Conservation (phyloP, 2,329 filamentous ascomycete species). For the Cadophora sp. region DNA sequence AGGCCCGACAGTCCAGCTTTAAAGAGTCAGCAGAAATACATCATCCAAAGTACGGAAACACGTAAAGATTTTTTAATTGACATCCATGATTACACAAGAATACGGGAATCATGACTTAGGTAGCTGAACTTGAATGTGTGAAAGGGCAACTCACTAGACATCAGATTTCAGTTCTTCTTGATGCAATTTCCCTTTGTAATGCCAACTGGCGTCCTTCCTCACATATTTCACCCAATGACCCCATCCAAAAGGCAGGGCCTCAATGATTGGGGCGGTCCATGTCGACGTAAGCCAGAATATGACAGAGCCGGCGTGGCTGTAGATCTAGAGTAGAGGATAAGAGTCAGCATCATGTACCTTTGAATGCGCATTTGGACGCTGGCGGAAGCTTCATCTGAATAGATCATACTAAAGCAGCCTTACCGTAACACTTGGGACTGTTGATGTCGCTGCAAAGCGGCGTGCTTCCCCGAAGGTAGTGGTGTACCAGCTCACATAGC, state of each 20-base stretch:
- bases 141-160: constrained; percentile 19
- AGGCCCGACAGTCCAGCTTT: constrained; percentile 25
- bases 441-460: constrained; percentile 20
- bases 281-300: constrained; percentile 28
- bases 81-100: background rate
- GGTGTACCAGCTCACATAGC: constrained; percentile 9
- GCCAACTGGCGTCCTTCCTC: constrained; percentile 27
- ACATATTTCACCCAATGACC: constrained; percentile 29
- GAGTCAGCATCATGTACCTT: too few species aligned
- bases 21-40: background rate
- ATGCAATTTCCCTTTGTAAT: constrained; percentile 24
- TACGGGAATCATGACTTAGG: background rate
- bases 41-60: background rate
- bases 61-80: background rate
- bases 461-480: constrained; percentile 15
- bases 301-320: constrained; percentile 18
- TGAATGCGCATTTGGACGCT: too few species aligned
- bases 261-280: constrained; percentile 25
- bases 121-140: background rate
- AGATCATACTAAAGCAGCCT: too few species aligned
- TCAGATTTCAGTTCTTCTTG: constrained; percentile 28
- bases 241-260: constrained; percentile 26
- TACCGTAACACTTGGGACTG: constrained; percentile 25
- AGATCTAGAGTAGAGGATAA: too few species aligned
- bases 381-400: too few species aligned